These are phyloP conservation scores for Lepiota brunneoincarnata DNA, from an alignment of 768 basidiomycete genomes.

Conservation along the genomic window DNA sequence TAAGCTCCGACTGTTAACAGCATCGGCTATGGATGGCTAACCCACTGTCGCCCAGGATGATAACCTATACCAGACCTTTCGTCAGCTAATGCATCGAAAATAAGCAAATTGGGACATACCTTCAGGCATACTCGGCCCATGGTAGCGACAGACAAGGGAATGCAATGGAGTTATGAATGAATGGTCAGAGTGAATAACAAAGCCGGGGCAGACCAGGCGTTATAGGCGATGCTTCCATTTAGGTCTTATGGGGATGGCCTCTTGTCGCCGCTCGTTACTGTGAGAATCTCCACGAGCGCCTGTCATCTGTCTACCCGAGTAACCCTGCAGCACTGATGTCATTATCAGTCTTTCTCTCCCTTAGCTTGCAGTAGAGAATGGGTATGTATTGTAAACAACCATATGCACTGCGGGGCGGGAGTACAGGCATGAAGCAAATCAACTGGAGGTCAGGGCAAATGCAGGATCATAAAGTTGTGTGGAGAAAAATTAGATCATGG, in stretches of 20 bases:
- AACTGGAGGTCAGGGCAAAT: constrained; percentile 7
- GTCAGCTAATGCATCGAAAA: neutral
- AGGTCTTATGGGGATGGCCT: constrained; percentile 2
- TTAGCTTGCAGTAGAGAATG: neutral
- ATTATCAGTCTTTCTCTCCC: neutral
- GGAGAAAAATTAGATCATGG: constrained; percentile 10
- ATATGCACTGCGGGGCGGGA: neutral
- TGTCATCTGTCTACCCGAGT: neutral
- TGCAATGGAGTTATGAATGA: constrained; percentile 16
- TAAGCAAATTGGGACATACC: constrained; percentile 37
- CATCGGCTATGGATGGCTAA: constrained; percentile 33
- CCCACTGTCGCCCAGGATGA: constrained; percentile 98
- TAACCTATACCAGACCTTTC: constrained; percentile 58
- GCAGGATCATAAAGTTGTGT: constrained; percentile 10
- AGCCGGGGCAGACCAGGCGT: neutral
- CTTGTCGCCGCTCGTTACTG: neutral
- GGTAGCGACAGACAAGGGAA: constrained; percentile 38
- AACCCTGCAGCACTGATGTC: neutral
- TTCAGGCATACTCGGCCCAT: constrained; percentile 89
- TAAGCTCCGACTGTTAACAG: constrained; percentile 12
- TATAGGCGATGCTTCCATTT: constrained; percentile 3
- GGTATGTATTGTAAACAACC: constrained; percentile 12
- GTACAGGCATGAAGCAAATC: constrained; percentile 9
- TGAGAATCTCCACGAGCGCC: neutral
- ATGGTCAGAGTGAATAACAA: constrained; percentile 5